Percentiles rank a stretch among this genome's conserved stretches.
Conservation (phyloP, 768 basidiomycete species). For the Dendrothele bispora region DNA sequence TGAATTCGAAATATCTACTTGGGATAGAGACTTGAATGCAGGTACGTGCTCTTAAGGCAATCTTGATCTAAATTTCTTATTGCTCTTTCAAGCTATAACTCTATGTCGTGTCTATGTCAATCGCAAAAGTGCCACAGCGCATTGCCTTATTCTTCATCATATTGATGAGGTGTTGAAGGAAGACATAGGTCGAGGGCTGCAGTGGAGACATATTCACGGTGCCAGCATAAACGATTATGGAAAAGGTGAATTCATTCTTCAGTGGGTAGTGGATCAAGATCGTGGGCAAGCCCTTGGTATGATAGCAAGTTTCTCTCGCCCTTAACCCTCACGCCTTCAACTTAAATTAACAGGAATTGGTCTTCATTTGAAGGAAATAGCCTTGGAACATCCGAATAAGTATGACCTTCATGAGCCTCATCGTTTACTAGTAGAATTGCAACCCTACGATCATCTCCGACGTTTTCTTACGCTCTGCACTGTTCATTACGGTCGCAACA, state of each 20-base stretch:
- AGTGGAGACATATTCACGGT: conserved; percentile 17
- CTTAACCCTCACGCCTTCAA: background rate
- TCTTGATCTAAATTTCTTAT: background rate
- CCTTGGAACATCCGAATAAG: background rate
- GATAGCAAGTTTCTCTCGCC: background rate
- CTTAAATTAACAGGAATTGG: conserved; percentile 20
- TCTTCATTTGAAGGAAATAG: conserved; percentile 16
- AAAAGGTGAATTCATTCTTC: conserved; percentile 7
- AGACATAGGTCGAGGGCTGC: conserved; percentile 15
- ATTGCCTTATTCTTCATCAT: conserved; percentile 9
- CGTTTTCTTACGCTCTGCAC: conserved; percentile 18
- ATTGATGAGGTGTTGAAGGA: conserved; percentile 11
- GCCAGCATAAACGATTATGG: background rate
- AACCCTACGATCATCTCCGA: conserved; percentile 22
- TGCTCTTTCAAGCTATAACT: conserved; percentile 16
- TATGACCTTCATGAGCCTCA: conserved; percentile 20
- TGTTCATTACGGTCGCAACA: conserved; percentile 18
- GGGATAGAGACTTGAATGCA: conserved; percentile 16
- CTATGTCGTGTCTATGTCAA: conserved; percentile 19
- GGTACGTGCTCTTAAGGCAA: conserved; percentile 14
- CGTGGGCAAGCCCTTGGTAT: conserved; percentile 17
- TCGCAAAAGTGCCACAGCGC: conserved; percentile 17
- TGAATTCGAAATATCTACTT: conserved; percentile 25
- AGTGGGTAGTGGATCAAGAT: conserved; percentile 16
- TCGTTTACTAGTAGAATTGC: conserved; percentile 7